Evolutionary conservation across 2,329 filamentous ascomycete species (phyloP).

Genomic region (Hypocreales sp.): DNA sequence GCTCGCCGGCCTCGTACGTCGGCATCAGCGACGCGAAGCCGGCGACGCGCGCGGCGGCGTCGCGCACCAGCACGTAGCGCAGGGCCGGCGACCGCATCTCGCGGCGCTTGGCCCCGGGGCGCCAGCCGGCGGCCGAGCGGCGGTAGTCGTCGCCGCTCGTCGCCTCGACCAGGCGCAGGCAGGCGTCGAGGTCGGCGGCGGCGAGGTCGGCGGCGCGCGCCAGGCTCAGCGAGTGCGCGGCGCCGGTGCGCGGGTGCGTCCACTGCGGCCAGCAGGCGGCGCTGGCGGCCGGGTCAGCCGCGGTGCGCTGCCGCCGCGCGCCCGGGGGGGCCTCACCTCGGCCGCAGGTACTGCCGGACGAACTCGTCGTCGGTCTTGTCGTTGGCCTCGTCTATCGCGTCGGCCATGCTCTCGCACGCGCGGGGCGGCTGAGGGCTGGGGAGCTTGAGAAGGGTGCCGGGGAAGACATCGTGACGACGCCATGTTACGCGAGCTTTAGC

Average conservation of each 20-base stretch:
- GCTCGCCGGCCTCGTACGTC: constrained; percentile 48
- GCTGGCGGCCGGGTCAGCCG: too few species aligned
- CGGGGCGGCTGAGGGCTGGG: too few species aligned
- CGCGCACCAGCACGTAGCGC: constrained; percentile 49
- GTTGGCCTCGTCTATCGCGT: constrained; percentile 33
- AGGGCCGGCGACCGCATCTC: constrained; percentile 57
- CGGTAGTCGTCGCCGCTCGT: constrained; percentile 53
- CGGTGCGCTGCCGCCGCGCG: too few species aligned
- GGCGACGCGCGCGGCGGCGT: constrained; percentile 15
- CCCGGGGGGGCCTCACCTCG: constrained; percentile 20
- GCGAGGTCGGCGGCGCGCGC: constrained; percentile 20
- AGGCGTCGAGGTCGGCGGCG: constrained; percentile 30
- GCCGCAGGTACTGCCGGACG: constrained; percentile 28
- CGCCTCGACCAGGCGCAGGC: constrained; percentile 40
- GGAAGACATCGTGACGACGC: too few species aligned
- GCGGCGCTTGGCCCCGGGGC: constrained; percentile 37
- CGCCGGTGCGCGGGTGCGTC: constrained; percentile 31
- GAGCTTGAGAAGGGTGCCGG: too few species aligned
- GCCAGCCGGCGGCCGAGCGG: constrained; percentile 47
- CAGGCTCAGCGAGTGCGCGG: constrained; percentile 28
- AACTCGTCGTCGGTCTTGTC: constrained; percentile 31
- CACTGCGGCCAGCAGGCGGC: constrained; percentile 22
- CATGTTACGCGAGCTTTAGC: too few species aligned
- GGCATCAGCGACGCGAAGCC: constrained; percentile 57
- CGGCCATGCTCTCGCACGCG: too few species aligned